Conservation (phyloP, 225 moss, liverwort and hornwort genomes). For the Pseudoscleropodium purum region DNA sequence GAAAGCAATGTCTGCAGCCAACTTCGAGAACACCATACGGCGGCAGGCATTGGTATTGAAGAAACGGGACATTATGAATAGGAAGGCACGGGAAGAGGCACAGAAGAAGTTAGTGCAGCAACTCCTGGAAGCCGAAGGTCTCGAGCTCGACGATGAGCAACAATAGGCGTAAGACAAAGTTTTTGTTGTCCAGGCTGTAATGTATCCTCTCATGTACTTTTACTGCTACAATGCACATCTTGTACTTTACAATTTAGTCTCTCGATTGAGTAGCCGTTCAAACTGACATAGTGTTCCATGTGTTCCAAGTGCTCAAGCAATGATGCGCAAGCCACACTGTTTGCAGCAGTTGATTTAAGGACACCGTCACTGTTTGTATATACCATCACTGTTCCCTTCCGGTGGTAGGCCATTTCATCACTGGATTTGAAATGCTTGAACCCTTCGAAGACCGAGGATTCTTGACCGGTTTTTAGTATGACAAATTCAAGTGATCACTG, state of each 20-base stretch:
- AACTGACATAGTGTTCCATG: not conserved
- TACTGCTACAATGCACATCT: slow-evolving; percentile 1
- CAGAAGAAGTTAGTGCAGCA: slow-evolving; percentile 82
- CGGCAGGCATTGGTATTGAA: slow-evolving; percentile 85
- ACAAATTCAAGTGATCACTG: not conserved
- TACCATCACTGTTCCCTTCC: not conserved
- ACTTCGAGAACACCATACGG: slow-evolving; percentile 74
- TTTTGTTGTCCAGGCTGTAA: slow-evolving; percentile 2
- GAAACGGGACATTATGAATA: slow-evolving; percentile 77
- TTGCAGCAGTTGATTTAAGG: not conserved
- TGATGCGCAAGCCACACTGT: not conserved
- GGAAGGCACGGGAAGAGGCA: slow-evolving; percentile 70
- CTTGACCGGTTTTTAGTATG: not conserved
- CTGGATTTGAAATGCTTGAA: not conserved
- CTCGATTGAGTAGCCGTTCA: not conserved
- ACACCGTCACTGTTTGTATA: not conserved
- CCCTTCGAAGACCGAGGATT: not conserved
- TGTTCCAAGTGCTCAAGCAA: not conserved
- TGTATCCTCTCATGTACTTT: slow-evolving; percentile 18
- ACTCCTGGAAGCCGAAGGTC: slow-evolving; percentile 90
- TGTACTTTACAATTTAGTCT: slow-evolving; percentile 6
- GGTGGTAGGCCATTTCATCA: not conserved
- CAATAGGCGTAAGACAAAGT: not conserved
- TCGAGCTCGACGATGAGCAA: slow-evolving; percentile 85
- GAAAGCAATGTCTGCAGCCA: slow-evolving; percentile 62